A percentile compares a stretch with the other conserved stretches of the same genome.
Conservation (phyloP, 495 filamentous ascomycete species). For the Aspergillus saccharolyticus region DNA sequence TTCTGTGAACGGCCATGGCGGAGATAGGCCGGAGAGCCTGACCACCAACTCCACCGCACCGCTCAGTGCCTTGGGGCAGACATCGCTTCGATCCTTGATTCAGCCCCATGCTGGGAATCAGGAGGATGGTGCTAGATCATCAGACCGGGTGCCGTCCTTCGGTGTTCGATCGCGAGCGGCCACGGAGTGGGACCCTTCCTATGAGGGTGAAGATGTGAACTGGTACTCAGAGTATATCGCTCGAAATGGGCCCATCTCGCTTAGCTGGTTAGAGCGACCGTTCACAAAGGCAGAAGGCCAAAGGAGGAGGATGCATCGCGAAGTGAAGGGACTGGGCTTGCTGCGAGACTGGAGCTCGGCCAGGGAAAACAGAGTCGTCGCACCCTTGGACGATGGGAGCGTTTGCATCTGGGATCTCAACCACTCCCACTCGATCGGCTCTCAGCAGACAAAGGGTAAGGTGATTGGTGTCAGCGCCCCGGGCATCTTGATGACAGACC, state of each 20-base stretch:
- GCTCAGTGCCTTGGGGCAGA: conserved; percentile 32
- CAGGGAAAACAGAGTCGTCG: conserved; percentile 56
- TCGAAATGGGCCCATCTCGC: conserved; percentile 64
- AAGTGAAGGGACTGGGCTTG: conserved; percentile 60
- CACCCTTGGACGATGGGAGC: conserved; percentile 79
- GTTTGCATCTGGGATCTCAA: conserved; percentile 83
- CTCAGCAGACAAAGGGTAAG: conserved; percentile 49
- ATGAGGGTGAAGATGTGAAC: conserved; percentile 55
- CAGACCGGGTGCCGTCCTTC: conserved; percentile 20
- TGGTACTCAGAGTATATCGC: conserved; percentile 91
- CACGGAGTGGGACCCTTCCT: conserved; percentile 78
- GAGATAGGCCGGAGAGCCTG: conserved; percentile 26
- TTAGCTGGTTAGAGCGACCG: conserved; percentile 71
- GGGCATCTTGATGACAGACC: conserved; percentile 53
- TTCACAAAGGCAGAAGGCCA: conserved; percentile 26
- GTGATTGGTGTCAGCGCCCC: conserved; percentile 60
- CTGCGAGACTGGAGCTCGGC: conserved; percentile 46
- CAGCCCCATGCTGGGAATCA: conserved; percentile 25
- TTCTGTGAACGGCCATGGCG: conserved; percentile 22
- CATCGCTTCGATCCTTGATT: conserved; percentile 33
- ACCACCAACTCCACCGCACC: conserved; percentile 24
- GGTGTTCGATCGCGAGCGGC: conserved; percentile 49
- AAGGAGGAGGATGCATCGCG: conserved; percentile 43
- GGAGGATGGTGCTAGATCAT: conserved; percentile 9
- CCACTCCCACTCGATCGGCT: conserved; percentile 43